Percentiles rank a stretch among this genome's conserved stretches.
Evolutionary conservation across 2,329 filamentous ascomycete genomes (phyloP).

Genomic region (Neopestalotiopsis clavispora): DNA sequence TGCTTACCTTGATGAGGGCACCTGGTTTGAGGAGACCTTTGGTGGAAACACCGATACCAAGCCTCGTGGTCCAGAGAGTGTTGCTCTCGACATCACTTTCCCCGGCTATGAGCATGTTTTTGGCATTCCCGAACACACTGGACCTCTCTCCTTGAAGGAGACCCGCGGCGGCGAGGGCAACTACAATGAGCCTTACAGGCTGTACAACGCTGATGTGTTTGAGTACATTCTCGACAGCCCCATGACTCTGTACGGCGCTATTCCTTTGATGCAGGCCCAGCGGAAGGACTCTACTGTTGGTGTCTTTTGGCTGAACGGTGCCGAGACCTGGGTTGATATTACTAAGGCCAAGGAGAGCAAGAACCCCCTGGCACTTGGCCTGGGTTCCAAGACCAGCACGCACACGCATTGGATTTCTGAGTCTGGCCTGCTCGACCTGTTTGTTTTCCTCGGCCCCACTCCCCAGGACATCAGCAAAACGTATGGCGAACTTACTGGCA

Average conservation of each 20-base stretch:
- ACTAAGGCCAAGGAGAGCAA: constrained; percentile 75
- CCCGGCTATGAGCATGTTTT: constrained; percentile 90
- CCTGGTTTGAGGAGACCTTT: constrained; percentile 98
- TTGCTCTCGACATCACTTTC: constrained; percentile 91
- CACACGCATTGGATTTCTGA: constrained; percentile 98
- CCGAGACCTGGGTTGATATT: constrained; percentile 97
- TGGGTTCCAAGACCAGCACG: constrained; percentile 72
- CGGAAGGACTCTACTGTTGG: constrained; percentile 92
- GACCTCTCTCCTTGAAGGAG: constrained; percentile 84
- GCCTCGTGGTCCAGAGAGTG: constrained; percentile 90
- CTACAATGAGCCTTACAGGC: constrained; percentile 85
- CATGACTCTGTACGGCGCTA: constrained; percentile 97
- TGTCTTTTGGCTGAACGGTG: constrained; percentile 96
- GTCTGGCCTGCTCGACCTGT: constrained; percentile 85
- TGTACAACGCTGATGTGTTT: constrained; percentile 98
- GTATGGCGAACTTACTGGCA: constrained; percentile 91
- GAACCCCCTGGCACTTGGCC: constrained; percentile 79
- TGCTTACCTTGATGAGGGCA: constrained; percentile 75
- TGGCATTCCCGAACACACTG: constrained; percentile 92
- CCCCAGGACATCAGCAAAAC: constrained; percentile 80
- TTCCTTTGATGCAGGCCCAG: constrained; percentile 98
- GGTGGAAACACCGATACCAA: constrained; percentile 95
- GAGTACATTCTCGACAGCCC: constrained; percentile 97
- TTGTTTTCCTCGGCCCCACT: constrained; percentile 90
- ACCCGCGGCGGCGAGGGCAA: constrained; percentile 88